These are phyloP conservation scores for Annulohypoxylon bovei DNA, from an alignment of 495 filamentous ascomycete genomes.

Conservation along the genomic window DNA sequence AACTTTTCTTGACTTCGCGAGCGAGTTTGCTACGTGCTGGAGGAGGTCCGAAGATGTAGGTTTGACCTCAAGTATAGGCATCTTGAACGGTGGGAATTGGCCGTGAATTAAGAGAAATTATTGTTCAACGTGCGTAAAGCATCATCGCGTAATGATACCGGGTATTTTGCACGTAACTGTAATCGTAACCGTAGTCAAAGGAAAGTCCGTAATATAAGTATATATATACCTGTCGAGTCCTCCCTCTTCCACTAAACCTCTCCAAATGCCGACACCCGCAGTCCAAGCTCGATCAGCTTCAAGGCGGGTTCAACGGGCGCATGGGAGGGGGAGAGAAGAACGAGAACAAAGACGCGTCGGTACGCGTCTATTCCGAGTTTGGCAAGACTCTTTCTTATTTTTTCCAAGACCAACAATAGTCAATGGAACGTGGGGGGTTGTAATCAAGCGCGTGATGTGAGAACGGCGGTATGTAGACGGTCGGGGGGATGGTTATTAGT, in stretches of 20 bases:
- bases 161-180: neutral
- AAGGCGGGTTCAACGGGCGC: neutral
- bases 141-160: constrained; percentile 20
- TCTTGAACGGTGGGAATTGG: constrained; percentile 37
- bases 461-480: neutral
- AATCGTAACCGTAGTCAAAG: neutral
- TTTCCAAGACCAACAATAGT: no score
- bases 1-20: constrained; percentile 69
- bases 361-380: constrained; percentile 24
- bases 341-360: constrained; percentile 37
- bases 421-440: neutral
- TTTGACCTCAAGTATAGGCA: constrained; percentile 66
- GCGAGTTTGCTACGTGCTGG: constrained; percentile 67
- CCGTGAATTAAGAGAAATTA: neutral
- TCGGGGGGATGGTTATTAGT: neutral
- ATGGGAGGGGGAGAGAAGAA: constrained; percentile 1
- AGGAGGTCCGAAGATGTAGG: constrained; percentile 61
- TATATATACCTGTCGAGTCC: neutral
- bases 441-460: neutral
- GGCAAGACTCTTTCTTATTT: neutral
- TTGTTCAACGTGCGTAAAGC: constrained; percentile 12
- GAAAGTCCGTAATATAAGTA: neutral
- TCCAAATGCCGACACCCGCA: neutral
- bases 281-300: neutral
- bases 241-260: neutral